These are phyloP conservation scores for Exidia glandulosa DNA, from an alignment of 768 basidiomycete genomes.

Conservation along the genomic window DNA sequence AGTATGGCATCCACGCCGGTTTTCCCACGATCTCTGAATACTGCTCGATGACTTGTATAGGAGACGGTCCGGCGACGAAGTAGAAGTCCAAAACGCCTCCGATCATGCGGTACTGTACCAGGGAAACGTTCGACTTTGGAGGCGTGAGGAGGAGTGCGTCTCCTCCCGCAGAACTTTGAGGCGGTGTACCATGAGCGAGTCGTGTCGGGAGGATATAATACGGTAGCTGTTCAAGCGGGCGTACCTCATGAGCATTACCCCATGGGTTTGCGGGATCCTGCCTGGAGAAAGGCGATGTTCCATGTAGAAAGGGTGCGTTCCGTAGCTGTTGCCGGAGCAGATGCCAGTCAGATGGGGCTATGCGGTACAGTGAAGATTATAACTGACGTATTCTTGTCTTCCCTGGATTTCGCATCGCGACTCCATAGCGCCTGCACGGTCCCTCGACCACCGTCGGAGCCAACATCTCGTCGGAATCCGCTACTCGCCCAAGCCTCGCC, in stretches of 20 bases:
- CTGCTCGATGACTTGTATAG: conserved; percentile 35
- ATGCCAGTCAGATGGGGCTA: neutral
- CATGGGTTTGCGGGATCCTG: conserved; percentile 51
- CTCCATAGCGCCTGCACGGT: conserved; percentile 62
- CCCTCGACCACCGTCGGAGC: conserved; percentile 34
- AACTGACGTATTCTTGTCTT: conserved; percentile 54
- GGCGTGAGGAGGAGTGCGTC: conserved; percentile 62
- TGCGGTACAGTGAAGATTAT: neutral
- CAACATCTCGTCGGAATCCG: conserved; percentile 54
- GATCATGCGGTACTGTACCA: conserved; percentile 62
- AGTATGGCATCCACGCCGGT: conserved; percentile 61
- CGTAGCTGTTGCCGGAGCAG: conserved; percentile 35
- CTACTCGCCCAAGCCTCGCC: conserved; percentile 62
- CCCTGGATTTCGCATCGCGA: conserved; percentile 47
- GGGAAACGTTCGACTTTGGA: conserved; percentile 37
- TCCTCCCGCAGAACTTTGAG: conserved; percentile 47
- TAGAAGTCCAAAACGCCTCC: conserved; percentile 73
- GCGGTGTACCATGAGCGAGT: neutral
- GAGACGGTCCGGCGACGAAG: conserved; percentile 49
- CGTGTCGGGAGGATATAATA: neutral
- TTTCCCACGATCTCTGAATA: conserved; percentile 56
- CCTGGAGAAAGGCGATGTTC: conserved; percentile 53
- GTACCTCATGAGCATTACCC: conserved; percentile 66
- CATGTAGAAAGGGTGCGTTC: conserved; percentile 60
- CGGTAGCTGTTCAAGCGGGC: neutral